These are phyloP conservation scores for Macrophomina phaseolina DNA, from an alignment of 2,329 filamentous ascomycete genomes.

Conservation along the genomic window DNA sequence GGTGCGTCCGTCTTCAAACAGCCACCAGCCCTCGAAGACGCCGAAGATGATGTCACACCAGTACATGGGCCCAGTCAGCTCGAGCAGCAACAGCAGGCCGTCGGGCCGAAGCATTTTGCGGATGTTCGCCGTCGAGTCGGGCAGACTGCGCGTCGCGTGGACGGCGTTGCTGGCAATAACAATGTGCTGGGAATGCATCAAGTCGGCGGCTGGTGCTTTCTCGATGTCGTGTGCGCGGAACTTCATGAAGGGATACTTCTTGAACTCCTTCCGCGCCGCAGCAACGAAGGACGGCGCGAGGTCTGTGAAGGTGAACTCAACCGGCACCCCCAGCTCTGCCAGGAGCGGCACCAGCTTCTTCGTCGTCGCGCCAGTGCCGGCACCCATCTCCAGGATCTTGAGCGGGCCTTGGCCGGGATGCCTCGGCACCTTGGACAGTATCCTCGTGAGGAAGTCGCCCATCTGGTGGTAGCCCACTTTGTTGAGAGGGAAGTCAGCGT, in stretches of 20 bases:
- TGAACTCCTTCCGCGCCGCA: constrained; percentile 40
- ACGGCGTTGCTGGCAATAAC: constrained; percentile 42
- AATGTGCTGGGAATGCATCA: constrained; percentile 33
- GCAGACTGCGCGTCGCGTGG: constrained; percentile 39
- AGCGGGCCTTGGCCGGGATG: constrained; percentile 27
- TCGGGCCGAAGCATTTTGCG: constrained; percentile 36
- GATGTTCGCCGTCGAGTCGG: constrained; percentile 31
- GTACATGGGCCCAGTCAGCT: constrained; percentile 38
- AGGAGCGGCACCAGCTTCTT: constrained; percentile 38
- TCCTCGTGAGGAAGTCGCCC: constrained; percentile 23
- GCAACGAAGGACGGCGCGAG: constrained; percentile 43
- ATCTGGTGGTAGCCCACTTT: constrained; percentile 35
- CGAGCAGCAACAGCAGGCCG: constrained; percentile 40
- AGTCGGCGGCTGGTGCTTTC: constrained; percentile 32
- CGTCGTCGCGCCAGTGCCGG: constrained; percentile 33
- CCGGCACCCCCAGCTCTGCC: constrained; percentile 33
- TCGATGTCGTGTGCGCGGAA: constrained; percentile 44
- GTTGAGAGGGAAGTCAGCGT: constrained; percentile 46
- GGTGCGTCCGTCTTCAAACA: constrained; percentile 42
- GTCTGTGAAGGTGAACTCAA: constrained; percentile 51
- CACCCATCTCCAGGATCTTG: constrained; percentile 29
- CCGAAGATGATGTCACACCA: constrained; percentile 47
- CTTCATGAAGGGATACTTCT: constrained; percentile 39
- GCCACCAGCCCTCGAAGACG: constrained; percentile 50
- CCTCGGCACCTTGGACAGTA: constrained; percentile 10